Base-by-base conservation (phyloP, 2,329 filamentous ascomycete genomes). In the Fusarium sp. region DNA sequence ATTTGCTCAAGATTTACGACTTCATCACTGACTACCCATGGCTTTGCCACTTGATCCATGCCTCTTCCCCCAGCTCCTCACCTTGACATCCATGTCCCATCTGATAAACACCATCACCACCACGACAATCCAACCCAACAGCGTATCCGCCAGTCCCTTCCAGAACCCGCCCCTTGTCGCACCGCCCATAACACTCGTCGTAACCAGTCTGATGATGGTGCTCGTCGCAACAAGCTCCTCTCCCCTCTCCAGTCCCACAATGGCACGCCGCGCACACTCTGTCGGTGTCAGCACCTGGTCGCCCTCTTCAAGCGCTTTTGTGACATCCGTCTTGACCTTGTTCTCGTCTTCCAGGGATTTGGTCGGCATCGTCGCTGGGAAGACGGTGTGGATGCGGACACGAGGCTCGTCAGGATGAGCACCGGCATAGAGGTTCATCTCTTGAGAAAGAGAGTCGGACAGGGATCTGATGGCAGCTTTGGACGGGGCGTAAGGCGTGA, bases 81-180 rank as follows among this genome's bases (percentile, higher is more conserved):
- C 61, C 21, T 65, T 64, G 4, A 41, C 39, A 6, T 64, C 61
- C 61, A 64, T 64, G 9, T 65, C 61, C 61, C 61, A 64, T 3
- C 61, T 21, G 8, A 62, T 64, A 21, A 64, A 64, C 1, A 65
- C 44, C 61, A 64, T 65, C 1, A 64, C 61, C 11, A 65, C 21
- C 61, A 65, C 57, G 3, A 64, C 61, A 29, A 62, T n/a, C 61
- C 61, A 64, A 1, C 51, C 43, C 6, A 64, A 21, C 15, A 64
- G 21, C 0, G 61, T 64, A 13, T 64, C 65, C 3, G n/a, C 14
- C 25, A 64, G 13, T 0, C 61, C 61, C 0, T 51, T 45, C 43
- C 44, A 49, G 0, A 60, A 64, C 0, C 61, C 61, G 9, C 61
- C 61, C 19, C 61, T 53, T 2, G 65, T 53, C 1, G 61, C 56